Evolutionary conservation across 2,329 filamentous ascomycete species (phyloP).

Genomic region (Bipolaris sorokiniana): DNA sequence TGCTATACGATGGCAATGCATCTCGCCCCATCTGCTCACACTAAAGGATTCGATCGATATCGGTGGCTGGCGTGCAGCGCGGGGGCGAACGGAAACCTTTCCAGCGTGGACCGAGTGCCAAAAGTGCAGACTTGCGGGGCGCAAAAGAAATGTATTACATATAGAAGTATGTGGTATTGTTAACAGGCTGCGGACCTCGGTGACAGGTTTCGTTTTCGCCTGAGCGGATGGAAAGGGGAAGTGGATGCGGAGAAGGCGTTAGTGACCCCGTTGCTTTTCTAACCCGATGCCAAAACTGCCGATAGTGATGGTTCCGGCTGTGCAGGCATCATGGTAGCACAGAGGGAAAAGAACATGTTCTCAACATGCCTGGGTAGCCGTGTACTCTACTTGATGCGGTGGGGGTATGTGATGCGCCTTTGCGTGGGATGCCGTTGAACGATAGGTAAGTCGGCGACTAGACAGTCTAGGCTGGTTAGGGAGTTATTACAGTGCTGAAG

Average conservation of each 20-base stretch:
- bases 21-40: not conserved
- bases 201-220: not conserved
- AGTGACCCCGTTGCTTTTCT: too few species aligned
- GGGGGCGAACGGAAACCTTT: not conserved
- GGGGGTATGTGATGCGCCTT: too few species aligned
- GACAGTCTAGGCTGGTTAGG: too few species aligned
- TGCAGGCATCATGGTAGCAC: too few species aligned
- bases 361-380: too few species aligned
- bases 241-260: not conserved
- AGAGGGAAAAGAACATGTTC: too few species aligned
- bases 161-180: not conserved
- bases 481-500: too few species aligned
- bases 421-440: too few species aligned
- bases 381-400: too few species aligned
- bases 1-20: not conserved
- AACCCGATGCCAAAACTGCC: too few species aligned
- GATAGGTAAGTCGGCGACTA: too few species aligned
- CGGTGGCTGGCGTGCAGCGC: not conserved
- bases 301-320: too few species aligned
- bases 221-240: not conserved
- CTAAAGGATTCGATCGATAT: not conserved
- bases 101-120: not conserved
- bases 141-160: not conserved
- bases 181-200: not conserved
- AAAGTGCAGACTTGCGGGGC: not conserved